Conservation (phyloP, 73 alveolate species). For the Symbiodinium pilosum region DNA sequence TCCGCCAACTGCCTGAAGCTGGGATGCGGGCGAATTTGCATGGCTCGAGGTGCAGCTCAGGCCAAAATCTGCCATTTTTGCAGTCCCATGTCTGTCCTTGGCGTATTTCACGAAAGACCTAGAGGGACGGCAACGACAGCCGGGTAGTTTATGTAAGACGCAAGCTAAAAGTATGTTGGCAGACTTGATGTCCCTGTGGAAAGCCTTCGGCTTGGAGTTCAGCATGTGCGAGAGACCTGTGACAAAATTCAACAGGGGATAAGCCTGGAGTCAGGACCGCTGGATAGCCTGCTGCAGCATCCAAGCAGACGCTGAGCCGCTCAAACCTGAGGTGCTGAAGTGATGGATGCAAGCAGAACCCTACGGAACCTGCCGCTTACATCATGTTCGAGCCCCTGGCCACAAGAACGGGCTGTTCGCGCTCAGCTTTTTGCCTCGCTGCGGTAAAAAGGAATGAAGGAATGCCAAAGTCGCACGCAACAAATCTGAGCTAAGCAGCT, state of each 20-base stretch:
- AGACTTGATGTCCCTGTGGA: conserved; percentile 89
- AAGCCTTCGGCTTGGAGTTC: conserved; percentile 92
- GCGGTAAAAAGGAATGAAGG: neutral
- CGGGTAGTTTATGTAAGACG: neutral
- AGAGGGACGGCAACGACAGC: too few relatives aligned
- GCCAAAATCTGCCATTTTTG: conserved; percentile 95
- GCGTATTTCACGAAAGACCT: neutral
- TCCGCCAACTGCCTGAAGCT: neutral
- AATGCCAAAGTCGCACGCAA: neutral
- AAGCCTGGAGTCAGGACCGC: neutral
- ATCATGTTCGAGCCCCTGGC: neutral
- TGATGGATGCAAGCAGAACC: too few relatives aligned
- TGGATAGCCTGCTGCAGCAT: conserved; percentile 44
- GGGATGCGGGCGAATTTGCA: conserved; percentile 4
- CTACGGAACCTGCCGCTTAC: too few relatives aligned
- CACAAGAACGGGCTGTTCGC: conserved; percentile 59
- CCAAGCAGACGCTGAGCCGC: conserved; percentile 69
- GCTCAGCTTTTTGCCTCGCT: conserved; percentile 36
- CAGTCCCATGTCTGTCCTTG: conserved; percentile 89
- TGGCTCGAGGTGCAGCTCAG: conserved; percentile 74
- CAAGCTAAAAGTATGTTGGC: conserved; percentile 83
- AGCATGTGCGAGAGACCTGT: conserved; percentile 78
- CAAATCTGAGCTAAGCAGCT: neutral
- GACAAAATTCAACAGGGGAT: too few relatives aligned
- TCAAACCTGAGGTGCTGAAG: neutral